Evolutionary conservation across 768 basidiomycete genomes (phyloP).

Genomic region (Phanerochaete sordida): DNA sequence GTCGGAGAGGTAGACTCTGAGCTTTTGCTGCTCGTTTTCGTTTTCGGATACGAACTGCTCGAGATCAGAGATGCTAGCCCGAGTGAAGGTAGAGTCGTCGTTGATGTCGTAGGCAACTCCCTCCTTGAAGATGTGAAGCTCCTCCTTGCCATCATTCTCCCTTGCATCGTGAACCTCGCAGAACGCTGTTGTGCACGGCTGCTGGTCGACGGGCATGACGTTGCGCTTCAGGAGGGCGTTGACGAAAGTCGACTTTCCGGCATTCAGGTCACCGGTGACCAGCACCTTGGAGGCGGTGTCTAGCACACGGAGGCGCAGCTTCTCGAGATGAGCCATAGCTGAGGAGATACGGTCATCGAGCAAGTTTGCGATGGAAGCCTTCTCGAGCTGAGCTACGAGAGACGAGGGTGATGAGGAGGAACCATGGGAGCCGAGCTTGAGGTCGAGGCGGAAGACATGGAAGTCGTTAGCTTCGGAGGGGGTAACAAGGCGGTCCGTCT

Average conservation of each 20-base stretch:
- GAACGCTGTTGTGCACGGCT: slow-evolving; percentile 95
- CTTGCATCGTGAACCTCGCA: slow-evolving; percentile 93
- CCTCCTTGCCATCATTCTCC: slow-evolving; percentile 77
- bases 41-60: slow-evolving; percentile 77
- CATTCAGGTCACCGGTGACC: slow-evolving; percentile 96
- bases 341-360: slow-evolving; percentile 79
- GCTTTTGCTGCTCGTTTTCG: slow-evolving; percentile 62
- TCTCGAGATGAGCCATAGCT: slow-evolving; percentile 75
- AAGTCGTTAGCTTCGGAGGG: slow-evolving; percentile 57
- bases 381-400: slow-evolving; percentile 90
- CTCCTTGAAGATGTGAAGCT: slow-evolving; percentile 79
- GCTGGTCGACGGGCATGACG: slow-evolving; percentile 97
- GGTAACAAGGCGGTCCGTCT: slow-evolving; percentile 33
- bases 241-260: slow-evolving; percentile 98
- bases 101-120: slow-evolving; percentile 61
- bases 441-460: slow-evolving; percentile 86
- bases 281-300: slow-evolving; percentile 95
- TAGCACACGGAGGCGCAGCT: slow-evolving; percentile 80
- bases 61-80: slow-evolving; percentile 62
- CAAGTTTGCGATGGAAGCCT: slow-evolving; percentile 87
- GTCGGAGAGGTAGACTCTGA: slow-evolving; percentile 90
- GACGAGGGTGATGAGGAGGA: slow-evolving; percentile 58
- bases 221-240: slow-evolving; percentile 89
- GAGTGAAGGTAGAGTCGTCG: slow-evolving; percentile 76
- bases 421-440: slow-evolving; percentile 79